Evolutionary conservation across 331 rosid species (phyloP), one percentile per base, ranked within the genome.

Genomic region (Rhamnella rubrinervis): DNA sequence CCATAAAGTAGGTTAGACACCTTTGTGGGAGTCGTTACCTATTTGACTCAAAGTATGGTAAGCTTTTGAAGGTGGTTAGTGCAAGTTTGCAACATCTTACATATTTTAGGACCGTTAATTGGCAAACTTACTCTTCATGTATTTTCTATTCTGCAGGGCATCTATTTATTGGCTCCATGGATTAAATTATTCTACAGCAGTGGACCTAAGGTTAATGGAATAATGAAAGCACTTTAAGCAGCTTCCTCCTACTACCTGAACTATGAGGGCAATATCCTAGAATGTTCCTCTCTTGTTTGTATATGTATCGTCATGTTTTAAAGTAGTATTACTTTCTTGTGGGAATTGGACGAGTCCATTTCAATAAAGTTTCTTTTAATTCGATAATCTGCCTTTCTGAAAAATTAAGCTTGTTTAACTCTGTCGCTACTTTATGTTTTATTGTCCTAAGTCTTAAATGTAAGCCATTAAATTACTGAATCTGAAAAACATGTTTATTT

Each of bases 91-190:
- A 31, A 31, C 60, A 44, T 67, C 55, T 63, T 59, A 46, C 50
- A 19, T 19, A 17, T 65, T 44, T 49, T 31, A 64, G 19, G 2
- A 35, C 37, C 52, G 23, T 31, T 35, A 44, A 31, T 53, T 14
- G 2, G 46, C 16, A 55, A 58, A 82, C 80, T 68, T 58, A 52
- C 69, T 71, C 66, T 75, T 19, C 35, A 44, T 56, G 47, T 31
- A 31, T 71, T 50, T 67, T 61, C 20, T 61, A 21, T 52, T 58
- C 63, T 83, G 79, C 89, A 89, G 93, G 87, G 70, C 61, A 59
- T 80, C 44, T 65, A 56, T 71, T 71, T 65, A 56, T 71, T 71
- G 74, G 44, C 58, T 71, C 58, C 17, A 13, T 63, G 81, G 53
- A 44, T 70, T 47, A 63, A 46, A 74, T 62, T 55, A 73, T 56